Base-by-base conservation (phyloP, 2,329 filamentous ascomycete species). In the Calonectria crousiana region DNA sequence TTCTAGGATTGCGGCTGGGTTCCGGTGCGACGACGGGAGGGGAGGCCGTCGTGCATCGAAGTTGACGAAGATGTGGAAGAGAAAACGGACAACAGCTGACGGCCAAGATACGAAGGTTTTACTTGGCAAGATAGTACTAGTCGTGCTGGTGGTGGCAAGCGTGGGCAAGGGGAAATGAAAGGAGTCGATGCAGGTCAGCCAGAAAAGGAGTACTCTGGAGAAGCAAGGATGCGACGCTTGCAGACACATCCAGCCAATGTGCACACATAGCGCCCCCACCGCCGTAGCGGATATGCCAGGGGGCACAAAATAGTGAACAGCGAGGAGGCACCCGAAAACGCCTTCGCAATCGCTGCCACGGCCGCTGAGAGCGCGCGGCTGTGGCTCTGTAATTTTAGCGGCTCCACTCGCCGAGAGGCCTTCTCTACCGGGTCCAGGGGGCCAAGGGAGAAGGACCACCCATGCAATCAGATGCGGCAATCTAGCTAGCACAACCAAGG, bases 1-100 rank as follows among this genome's bases (percentile, higher is more conserved):
- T 68, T 66, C 58, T 75, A 72, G 71, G 67, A 67, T 44, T 60
- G 64, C 68, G 68, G 64, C 73, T 69, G 74, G 73, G 73, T 76
- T 73, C 67, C 41, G 69, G 67, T 62, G 70, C 71, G 69, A 70
- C 68, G 73, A 74, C 72, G 56, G 56, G 56, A 67, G 70, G 65
- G 47, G 78, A 80, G 74, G 77, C 76, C 78, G 81, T 79, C 72
- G 77, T 76, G 77, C 81, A 82, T 80, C 53, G 58, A 68, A 30
- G 65, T 53, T 14, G 49, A 41, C 69, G 68, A 62, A 51, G 60
- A 72, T 66, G 69, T 32, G 53, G 30, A 34, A 67, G 60, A 44
- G n/a, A 69, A 28, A 47, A 56, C 28, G 65, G 47, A 38, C 52
- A 34, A 64, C 62, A 69, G 71, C 62, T 60, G 66, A 69, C 65